Conservation (phyloP, 257 asterid genomes). For the Forsythia viridissima region DNA sequence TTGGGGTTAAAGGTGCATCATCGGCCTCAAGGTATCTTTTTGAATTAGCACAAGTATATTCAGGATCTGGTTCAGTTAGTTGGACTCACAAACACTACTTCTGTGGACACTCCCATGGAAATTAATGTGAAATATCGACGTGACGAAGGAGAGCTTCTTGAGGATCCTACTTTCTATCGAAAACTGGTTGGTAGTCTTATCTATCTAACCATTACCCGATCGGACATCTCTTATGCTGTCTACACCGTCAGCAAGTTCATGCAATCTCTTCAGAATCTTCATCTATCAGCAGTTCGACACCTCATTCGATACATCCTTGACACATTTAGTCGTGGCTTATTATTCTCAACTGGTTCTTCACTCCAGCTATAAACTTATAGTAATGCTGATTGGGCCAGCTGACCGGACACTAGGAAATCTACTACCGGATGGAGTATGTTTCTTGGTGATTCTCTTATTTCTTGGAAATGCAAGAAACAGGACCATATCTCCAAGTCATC, state of each 20-base stretch:
- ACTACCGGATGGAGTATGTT: neutral
- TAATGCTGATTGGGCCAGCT: neutral
- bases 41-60: neutral
- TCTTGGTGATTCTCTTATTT: too few species aligned
- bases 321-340: neutral
- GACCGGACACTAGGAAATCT: neutral
- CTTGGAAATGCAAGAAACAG: too few species aligned
- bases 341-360: neutral
- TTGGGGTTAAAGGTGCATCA: too few species aligned
- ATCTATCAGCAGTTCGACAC: neutral
- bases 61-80: neutral
- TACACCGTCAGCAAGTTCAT: neutral
- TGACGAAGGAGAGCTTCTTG: neutral
- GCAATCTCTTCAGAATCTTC: neutral
- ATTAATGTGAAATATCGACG: neutral
- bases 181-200: neutral
- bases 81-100: neutral
- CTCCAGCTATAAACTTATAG: neutral
- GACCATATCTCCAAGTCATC: too few species aligned
- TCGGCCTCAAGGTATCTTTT: neutral
- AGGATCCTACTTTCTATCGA: neutral
- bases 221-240: neutral
- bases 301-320: neutral
- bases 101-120: neutral
- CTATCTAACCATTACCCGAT: neutral